Base-by-base conservation (phyloP, 495 filamentous ascomycete species). In the Parachaetomium inaequale region DNA sequence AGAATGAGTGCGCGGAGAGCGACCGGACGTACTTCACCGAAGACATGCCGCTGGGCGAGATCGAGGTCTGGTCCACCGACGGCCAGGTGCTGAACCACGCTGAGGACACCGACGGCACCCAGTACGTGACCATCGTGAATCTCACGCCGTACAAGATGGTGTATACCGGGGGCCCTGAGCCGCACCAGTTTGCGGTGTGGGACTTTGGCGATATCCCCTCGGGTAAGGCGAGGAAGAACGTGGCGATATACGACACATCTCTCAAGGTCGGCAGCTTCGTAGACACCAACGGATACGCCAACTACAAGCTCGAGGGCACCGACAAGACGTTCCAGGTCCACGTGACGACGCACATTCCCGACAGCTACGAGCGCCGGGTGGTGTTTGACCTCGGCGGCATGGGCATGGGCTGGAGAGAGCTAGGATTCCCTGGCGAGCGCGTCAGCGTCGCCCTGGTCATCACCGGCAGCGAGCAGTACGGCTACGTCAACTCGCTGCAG, bases 401-500 rank as follows among this genome's bases (percentile, higher is more conserved):
- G 19, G 55, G 54, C 26, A 43, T 43, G 21, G 34, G 45, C 43
- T n/a, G 15, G 29, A 8, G 45, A 6, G 54, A 63, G 19, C 21
- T 45, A n/a, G 15, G 31, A 7, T 23, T 23, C 31, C 19, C 42
- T 15, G 45, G 6, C 26, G 31, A 29, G 21, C 12, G 17, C 36
- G 23, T 12, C 2, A n/a, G 38, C 19, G 54, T 32, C 17, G 42
- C n/a, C 3, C 45, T 58, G n/a, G 47, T 63, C 40, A 57, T 63
- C 43, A 63, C 61, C 2, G 61, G 61, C 19, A 58, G 55, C 46
- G 32, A 63, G 15, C 14, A 38, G 23, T 63, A 63, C 29, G 61
- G 61, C 14, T 63, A 46, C 26, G 7, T 51, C 5, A 45, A 10
- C 2, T 57, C 55, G 32, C 40, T 52, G 23, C 2, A 34, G 5